phyloP scores from a whole-genome alignment of 257 asterid species.

The Rhazya stricta region DNA sequence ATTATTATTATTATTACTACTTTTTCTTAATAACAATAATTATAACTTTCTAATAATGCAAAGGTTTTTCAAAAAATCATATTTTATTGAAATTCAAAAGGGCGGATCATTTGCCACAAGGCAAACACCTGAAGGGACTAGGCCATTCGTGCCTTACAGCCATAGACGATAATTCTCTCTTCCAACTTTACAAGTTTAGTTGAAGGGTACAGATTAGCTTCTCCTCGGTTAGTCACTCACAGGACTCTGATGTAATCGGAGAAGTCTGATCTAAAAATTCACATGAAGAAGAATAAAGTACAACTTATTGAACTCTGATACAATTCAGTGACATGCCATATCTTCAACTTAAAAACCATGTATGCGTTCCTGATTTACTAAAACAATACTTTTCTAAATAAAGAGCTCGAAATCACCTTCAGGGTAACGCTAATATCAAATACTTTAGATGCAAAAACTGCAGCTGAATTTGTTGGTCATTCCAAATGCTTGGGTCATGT shows the following conservation, averaged over 20 bases:
- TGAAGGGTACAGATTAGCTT: too few species aligned
- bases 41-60: neutral
- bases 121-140: neutral
- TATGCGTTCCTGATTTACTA: neutral
- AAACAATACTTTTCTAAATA: neutral
- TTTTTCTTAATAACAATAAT: neutral
- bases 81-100: conserved; percentile 1
- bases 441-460: neutral
- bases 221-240: too few species aligned
- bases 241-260: neutral
- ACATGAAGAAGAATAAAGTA: neutral
- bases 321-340: neutral
- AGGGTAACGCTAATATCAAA: neutral
- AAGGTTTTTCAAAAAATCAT: neutral
- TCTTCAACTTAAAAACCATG: neutral
- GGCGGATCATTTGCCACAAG: conserved; percentile 24
- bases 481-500: neutral
- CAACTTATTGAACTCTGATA: neutral
- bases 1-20: neutral
- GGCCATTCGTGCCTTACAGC: neutral
- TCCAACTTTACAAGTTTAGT: too few species aligned
- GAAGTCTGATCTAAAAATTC: neutral
- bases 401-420: neutral
- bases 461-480: neutral
- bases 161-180: too few species aligned